Conservation (phyloP, 1,284 basidiomycete species). For the Stereum hirsutum region DNA sequence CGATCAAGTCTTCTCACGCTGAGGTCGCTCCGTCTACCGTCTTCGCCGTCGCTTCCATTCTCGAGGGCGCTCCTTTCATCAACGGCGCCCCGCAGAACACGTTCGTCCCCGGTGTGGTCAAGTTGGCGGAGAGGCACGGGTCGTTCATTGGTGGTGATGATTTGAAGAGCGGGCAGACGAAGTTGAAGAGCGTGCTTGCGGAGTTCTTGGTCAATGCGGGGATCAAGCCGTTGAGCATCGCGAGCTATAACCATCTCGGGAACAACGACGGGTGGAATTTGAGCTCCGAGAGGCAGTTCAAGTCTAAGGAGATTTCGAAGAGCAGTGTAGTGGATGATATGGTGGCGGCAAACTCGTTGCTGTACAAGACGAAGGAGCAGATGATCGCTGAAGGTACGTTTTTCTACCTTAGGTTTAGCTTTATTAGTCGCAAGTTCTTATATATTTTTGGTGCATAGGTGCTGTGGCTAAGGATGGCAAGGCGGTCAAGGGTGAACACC, state of each 20-base stretch:
- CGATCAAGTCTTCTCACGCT: constrained; percentile 80
- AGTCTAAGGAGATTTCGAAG: constrained; percentile 97
- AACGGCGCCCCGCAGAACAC: constrained; percentile 99
- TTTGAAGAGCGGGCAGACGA: constrained; percentile 93
- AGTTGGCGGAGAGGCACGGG: constrained; percentile 83
- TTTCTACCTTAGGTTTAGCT: background rate
- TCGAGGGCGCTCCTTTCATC: constrained; percentile 93
- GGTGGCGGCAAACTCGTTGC: constrained; percentile 85
- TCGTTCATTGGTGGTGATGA: constrained; percentile 98
- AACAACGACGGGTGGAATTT: constrained; percentile 98
- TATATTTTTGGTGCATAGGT: background rate
- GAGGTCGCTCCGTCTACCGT: constrained; percentile 95
- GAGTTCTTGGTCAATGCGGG: constrained; percentile 99
- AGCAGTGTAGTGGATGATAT: constrained; percentile 96
- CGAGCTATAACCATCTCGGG: constrained; percentile 97
- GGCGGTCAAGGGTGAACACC: constrained; percentile 82
- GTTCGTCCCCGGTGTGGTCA: constrained; percentile 92
- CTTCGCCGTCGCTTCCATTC: constrained; percentile 93
- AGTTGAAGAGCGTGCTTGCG: constrained; percentile 91
- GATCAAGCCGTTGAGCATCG: constrained; percentile 96
- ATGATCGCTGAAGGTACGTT: constrained; percentile 20
- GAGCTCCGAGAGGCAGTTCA: constrained; percentile 90
- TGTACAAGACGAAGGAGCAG: constrained; percentile 76
- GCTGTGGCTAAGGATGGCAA: constrained; percentile 42
- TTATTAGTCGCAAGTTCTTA: background rate